These are phyloP conservation scores for Trichoderma oligosporum DNA, from an alignment of 2,329 filamentous ascomycete genomes.

Conservation along the genomic window DNA sequence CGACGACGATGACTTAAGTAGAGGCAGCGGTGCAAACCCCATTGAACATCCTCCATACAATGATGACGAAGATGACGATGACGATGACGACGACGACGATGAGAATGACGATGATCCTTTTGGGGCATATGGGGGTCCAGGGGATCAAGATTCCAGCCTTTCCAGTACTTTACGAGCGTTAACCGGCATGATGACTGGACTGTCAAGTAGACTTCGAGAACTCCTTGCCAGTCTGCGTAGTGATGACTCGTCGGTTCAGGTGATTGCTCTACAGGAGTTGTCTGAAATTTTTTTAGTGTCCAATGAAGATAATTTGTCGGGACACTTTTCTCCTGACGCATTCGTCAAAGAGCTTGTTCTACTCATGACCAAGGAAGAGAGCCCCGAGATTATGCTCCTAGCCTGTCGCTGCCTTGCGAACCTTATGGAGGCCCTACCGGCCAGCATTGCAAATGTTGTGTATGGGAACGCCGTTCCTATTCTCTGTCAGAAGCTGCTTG, in stretches of 20 bases:
- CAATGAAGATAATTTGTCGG: conserved; percentile 92
- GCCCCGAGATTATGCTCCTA: conserved; percentile 94
- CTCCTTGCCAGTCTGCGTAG: conserved; percentile 71
- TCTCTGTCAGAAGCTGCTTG: conserved; percentile 87
- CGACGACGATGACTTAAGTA: conserved; percentile 13
- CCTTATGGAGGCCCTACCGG: conserved; percentile 92
- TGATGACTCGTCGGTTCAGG: conserved; percentile 83
- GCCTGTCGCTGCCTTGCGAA: conserved; percentile 95
- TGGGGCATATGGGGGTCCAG: conserved; percentile 64
- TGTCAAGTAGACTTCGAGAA: conserved; percentile 73
- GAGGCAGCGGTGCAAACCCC: conserved; percentile 19
- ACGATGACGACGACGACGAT: conserved; percentile 49
- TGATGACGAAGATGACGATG: conserved; percentile 39
- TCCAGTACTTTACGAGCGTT: conserved; percentile 80
- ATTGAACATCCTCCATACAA: not conserved
- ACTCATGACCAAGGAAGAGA: conserved; percentile 93
- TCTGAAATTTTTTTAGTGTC: conserved; percentile 91
- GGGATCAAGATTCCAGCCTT: conserved; percentile 60
- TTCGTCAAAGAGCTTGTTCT: conserved; percentile 92
- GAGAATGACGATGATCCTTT: conserved; percentile 61
- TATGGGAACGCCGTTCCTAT: conserved; percentile 96
- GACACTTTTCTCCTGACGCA: conserved; percentile 88
- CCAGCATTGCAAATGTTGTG: conserved; percentile 90
- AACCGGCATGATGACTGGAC: conserved; percentile 86
- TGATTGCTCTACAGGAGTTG: conserved; percentile 88